Conservation (phyloP, 306 rosid species). For the Albizia julibrissin region DNA sequence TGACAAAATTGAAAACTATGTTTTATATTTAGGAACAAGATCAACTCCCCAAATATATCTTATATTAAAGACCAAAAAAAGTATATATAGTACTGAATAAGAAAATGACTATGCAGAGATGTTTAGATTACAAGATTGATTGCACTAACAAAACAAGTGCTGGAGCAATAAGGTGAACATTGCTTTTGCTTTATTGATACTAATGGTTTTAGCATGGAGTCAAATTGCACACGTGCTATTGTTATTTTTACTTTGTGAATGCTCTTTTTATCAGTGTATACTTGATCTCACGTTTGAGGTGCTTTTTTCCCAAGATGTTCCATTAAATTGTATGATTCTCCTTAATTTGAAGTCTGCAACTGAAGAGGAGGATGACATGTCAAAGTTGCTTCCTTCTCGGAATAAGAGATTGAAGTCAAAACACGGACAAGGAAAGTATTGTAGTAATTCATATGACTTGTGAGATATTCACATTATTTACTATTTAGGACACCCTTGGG, state of each 20-base stretch:
- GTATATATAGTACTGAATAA: slow-evolving; percentile 49
- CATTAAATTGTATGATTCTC: slow-evolving; percentile 65
- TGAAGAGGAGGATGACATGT: slow-evolving; percentile 62
- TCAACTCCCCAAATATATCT: too few species aligned
- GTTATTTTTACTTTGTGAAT: too few species aligned
- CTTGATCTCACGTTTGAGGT: slow-evolving; percentile 12
- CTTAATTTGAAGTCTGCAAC: slow-evolving; percentile 51
- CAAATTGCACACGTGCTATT: too few species aligned
- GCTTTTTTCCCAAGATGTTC: slow-evolving; percentile 55
- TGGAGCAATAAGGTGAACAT: slow-evolving; percentile 68
- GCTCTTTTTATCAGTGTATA: neutral
- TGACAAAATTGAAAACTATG: too few species aligned
- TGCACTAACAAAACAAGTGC: slow-evolving; percentile 76
- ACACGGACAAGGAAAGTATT: slow-evolving; percentile 71
- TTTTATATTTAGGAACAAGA: too few species aligned
- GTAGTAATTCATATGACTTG: slow-evolving; percentile 20
- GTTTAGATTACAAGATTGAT: slow-evolving; percentile 78
- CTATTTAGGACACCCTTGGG: slow-evolving; percentile 44
- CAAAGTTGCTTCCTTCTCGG: slow-evolving; percentile 71
- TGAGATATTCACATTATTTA: slow-evolving; percentile 20
- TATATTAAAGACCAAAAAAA: too few species aligned
- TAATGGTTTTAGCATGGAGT: too few species aligned
- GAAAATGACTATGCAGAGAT: slow-evolving; percentile 85
- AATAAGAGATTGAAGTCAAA: slow-evolving; percentile 76
- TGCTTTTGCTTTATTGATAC: neutral